These are phyloP conservation scores for Amanita molliuscula DNA, from an alignment of 768 basidiomycete species.

Conservation along the genomic window DNA sequence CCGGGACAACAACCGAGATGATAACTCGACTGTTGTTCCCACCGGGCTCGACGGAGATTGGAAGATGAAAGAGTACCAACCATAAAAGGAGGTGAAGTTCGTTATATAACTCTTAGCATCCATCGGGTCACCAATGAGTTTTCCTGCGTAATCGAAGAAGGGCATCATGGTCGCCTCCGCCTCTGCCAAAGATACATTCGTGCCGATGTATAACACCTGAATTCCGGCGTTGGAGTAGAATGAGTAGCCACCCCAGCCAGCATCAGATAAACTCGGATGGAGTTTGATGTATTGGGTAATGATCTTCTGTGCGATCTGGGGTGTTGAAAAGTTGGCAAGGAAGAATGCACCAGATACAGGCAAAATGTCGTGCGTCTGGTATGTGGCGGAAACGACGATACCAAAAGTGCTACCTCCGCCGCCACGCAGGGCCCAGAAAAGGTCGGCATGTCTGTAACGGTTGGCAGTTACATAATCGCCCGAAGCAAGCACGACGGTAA, in stretches of 20 bases:
- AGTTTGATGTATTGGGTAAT: background rate
- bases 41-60: background rate
- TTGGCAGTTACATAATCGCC: conserved; percentile 31
- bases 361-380: conserved; percentile 27
- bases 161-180: background rate
- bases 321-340: background rate
- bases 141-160: background rate
- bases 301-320: background rate
- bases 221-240: conserved; percentile 5
- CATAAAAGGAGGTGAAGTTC: background rate
- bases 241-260: conserved; percentile 5
- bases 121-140: background rate
- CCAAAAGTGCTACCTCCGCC: conserved; percentile 33
- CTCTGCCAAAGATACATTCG: background rate
- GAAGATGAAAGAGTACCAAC: background rate
- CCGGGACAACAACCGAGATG: background rate
- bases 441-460: conserved; percentile 27
- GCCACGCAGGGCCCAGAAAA: conserved; percentile 28
- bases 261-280: background rate
- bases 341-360: conserved; percentile 19
- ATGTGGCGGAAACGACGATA: conserved; percentile 35
- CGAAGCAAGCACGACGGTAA: conserved; percentile 31
- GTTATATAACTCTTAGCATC: too few relatives aligned
- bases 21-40: background rate
- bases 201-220: background rate